A percentile compares a stretch with the other conserved stretches of the same genome.
phyloP scores from a whole-genome alignment of 257 asterid genomes.

The Thymus quinquecostatus region DNA sequence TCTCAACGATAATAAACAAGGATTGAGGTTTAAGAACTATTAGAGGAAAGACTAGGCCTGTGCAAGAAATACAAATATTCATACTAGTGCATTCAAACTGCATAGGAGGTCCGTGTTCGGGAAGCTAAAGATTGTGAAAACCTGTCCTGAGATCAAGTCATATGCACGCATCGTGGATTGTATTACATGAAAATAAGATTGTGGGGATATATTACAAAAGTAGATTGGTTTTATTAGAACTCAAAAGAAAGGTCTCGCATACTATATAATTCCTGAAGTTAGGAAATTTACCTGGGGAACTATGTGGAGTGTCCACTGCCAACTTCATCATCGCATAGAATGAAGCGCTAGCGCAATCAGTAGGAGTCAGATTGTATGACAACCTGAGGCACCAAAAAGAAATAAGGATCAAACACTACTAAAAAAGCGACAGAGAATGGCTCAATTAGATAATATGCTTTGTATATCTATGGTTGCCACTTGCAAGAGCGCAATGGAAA shows the following conservation, averaged over 20 bases:
- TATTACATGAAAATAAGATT: constrained; percentile 4
- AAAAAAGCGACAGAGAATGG: background rate
- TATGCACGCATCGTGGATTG: background rate
- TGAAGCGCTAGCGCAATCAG: constrained; percentile 88
- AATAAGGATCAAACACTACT: constrained; percentile 9
- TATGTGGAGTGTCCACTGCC: constrained; percentile 66
- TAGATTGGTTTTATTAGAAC: constrained; percentile 4
- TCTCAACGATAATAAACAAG: constrained; percentile 5
- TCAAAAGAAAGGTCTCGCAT: background rate
- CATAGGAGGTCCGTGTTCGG: constrained; percentile 7
- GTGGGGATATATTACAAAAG: background rate
- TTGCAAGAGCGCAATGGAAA: constrained; percentile 4
- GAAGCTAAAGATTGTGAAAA: background rate
- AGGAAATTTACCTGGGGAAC: constrained; percentile 54
- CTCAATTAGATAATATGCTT: constrained; percentile 23
- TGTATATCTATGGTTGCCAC: background rate
- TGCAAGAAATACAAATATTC: background rate
- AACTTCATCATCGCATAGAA: constrained; percentile 87
- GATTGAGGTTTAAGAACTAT: constrained; percentile 2
- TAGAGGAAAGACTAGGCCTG: constrained; percentile 3
- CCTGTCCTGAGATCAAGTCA: background rate
- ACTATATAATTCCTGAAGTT: constrained; percentile 19
- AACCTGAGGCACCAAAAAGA: constrained; percentile 55
- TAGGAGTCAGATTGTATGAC: constrained; percentile 70
- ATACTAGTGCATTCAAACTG: constrained; percentile 3